Evolutionary conservation across 192 early-diverging fungal species (phyloP), one percentile per base, ranked within the genome.

Genomic region (Coemansia sp.): DNA sequence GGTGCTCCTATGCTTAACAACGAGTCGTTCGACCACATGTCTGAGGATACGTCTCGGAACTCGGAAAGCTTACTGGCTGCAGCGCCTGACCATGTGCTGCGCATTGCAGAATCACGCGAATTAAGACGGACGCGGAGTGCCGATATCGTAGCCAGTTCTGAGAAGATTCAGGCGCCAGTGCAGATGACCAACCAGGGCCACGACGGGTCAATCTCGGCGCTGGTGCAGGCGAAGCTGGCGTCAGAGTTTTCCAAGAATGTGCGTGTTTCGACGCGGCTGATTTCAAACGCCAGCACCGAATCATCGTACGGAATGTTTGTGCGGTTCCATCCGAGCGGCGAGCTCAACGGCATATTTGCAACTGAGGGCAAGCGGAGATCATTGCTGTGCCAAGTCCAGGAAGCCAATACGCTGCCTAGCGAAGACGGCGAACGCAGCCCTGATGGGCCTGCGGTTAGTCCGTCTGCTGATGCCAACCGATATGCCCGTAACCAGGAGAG

Each of bases 271-370:
- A 74, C 77, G 41, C 72, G 77, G 22, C 67, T 80, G 41, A 45
- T 54, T 16, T 48, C 56, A 3, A 59, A 71, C n/a, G 55, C 64
- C 39, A 71, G 61, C 54, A 45, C 72, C 14, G 69, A 75, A 54
- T 75, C 77, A 16, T 80, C 77, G 22, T 80, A 80, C 39, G 77
- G 77, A 53, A 71, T 72, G 11, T 80, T 80, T 69, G 54, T 80
- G n/a, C 71, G 77, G 17, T 80, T 75, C 65, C 77, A 80, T 55
- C 64, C 67, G 41, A 80, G 77, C 51, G 77, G 77, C 51, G 77
- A 80, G 59, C 77, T 80, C 54, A 80, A 64, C 31, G 72, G 64
- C 43, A 72, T 80, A 2, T 68, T 62, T 27, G 56, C 53, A 1
- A n/a, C 66, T 0, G 69, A 43, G 8, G 45, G 26, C 26, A 16